phyloP scores from a whole-genome alignment of 305 asterid genomes.

The Fraxinus greggii region DNA sequence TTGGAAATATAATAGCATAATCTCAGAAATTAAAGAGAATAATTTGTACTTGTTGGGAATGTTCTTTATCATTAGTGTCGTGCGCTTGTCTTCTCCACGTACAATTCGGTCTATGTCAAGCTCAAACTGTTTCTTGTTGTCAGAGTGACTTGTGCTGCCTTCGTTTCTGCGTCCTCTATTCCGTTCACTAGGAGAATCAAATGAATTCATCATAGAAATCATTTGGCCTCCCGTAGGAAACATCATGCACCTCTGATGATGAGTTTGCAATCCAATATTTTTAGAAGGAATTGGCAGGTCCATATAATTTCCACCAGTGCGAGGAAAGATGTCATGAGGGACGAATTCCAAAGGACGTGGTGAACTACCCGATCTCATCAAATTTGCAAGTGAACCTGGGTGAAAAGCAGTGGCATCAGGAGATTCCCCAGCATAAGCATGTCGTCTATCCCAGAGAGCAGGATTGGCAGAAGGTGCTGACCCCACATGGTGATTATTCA shows the following conservation, averaged over 20 bases:
- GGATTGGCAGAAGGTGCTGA: constrained; percentile 91
- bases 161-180: constrained; percentile 72
- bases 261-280: constrained; percentile 68
- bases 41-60: constrained; percentile 91
- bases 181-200: constrained; percentile 89
- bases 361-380: constrained; percentile 75
- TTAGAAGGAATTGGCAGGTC: constrained; percentile 69
- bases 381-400: constrained; percentile 93
- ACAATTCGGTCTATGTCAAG: constrained; percentile 84
- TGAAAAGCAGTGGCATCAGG: constrained; percentile 82
- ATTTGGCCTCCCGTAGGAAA: constrained; percentile 90
- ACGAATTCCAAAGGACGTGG: constrained; percentile 80
- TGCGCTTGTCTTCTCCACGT: constrained; percentile 95
- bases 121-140: constrained; percentile 94
- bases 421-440: constrained; percentile 72
- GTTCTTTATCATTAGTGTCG: constrained; percentile 98
- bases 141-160: constrained; percentile 61
- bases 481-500: constrained; percentile 83
- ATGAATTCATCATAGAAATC: constrained; percentile 75
- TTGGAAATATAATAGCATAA: constrained; percentile 6
- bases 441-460: constrained; percentile 79
- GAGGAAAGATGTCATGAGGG: constrained; percentile 66
- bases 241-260: constrained; percentile 81
- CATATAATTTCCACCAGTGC: constrained; percentile 61
- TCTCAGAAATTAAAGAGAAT: constrained; percentile 8